Evolutionary conservation across 2,329 filamentous ascomycete species (phyloP), one percentile per base, ranked within the genome.

Genomic region (Colletotrichum liriopes): DNA sequence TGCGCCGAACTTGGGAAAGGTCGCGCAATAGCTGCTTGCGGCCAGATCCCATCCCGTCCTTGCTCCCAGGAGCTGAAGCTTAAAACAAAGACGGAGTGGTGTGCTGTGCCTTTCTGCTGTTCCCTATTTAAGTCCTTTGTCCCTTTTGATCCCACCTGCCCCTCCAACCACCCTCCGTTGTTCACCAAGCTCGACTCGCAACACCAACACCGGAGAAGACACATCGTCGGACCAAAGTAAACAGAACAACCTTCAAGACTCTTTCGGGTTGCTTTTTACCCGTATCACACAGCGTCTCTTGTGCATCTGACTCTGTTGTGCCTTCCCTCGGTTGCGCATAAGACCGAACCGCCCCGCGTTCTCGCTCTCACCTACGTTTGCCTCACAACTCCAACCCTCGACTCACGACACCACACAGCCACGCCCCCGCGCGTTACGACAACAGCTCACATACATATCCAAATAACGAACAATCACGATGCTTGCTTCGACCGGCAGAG

Each of bases 401-500:
- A 55, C 32, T 37, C 18, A 37, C 52, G 52, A 23, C 11, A 16
- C 12, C 7, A 18, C 49, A 18, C 26, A 32, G 18, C 14, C 14
- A 20, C 26, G 49, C 16, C 20, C 20, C 37, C 32, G 11, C 52
- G 32, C 29, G 18, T 5, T 6, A 18, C 26, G 2, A 2, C 11
- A 20, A 55, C n/a, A 37, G n/a, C 12, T 7, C 11, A 5, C 20
- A 55, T 16, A 55, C 4, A 37, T 23, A 54, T 8, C 32, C 56
- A 54, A 51, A 18, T 51, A 49, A 37, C 58, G 23, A 68, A 65
- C 51, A 64, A 51, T 14, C 20, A 80, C 76, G 70, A 87, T 87
- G 71, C 79, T 88, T 72, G 83, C 88, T 54, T 94, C 92, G 51
- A 91, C 93, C 78, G 93, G 94, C 77, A 92, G 93, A 74, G 94